Conservation (phyloP, 768 basidiomycete genomes). For the Suillus subluteus region DNA sequence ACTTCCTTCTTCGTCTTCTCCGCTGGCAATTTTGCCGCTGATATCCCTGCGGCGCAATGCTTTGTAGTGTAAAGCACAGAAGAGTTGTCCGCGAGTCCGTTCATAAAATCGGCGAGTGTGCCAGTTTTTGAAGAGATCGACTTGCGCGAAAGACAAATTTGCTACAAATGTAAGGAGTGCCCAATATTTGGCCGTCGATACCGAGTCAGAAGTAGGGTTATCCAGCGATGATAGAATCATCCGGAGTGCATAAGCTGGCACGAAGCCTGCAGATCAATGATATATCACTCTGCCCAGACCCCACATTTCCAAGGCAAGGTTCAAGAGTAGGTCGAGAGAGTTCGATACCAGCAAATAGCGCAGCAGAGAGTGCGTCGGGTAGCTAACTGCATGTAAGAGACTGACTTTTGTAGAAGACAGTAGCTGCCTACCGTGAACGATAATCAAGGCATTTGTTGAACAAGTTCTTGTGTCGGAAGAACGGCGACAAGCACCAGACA, state of each 20-base stretch:
- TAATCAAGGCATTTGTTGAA: slow-evolving; percentile 67
- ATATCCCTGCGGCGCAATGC: too few species aligned
- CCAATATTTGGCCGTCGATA: too few species aligned
- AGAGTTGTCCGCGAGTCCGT: too few species aligned
- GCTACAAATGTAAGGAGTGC: too few species aligned
- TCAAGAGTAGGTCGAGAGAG: slow-evolving; percentile 68
- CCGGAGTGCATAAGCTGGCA: slow-evolving; percentile 67
- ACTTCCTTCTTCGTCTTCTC: too few species aligned
- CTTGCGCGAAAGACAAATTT: too few species aligned
- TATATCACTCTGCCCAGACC: slow-evolving; percentile 24
- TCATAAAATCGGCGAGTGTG: too few species aligned
- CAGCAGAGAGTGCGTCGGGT: slow-evolving; percentile 60
- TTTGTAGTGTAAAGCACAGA: too few species aligned
- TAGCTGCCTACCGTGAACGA: slow-evolving; percentile 39
- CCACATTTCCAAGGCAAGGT: slow-evolving; percentile 62
- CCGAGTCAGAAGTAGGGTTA: too few species aligned
- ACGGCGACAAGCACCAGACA: slow-evolving; percentile 70
- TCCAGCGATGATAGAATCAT: slow-evolving; percentile 64
- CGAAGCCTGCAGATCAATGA: slow-evolving; percentile 49
- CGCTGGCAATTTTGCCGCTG: too few species aligned
- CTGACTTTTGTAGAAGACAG: slow-evolving; percentile 9
- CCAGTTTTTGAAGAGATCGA: too few species aligned
- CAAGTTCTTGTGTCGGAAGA: slow-evolving; percentile 67
- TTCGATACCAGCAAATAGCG: slow-evolving; percentile 67
- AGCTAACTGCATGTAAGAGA: slow-evolving; percentile 31